A percentile compares a stretch with the other conserved stretches of the same genome.
Conservation (phyloP, 2,329 filamentous ascomycete species). For the Fusarium denticulatum region DNA sequence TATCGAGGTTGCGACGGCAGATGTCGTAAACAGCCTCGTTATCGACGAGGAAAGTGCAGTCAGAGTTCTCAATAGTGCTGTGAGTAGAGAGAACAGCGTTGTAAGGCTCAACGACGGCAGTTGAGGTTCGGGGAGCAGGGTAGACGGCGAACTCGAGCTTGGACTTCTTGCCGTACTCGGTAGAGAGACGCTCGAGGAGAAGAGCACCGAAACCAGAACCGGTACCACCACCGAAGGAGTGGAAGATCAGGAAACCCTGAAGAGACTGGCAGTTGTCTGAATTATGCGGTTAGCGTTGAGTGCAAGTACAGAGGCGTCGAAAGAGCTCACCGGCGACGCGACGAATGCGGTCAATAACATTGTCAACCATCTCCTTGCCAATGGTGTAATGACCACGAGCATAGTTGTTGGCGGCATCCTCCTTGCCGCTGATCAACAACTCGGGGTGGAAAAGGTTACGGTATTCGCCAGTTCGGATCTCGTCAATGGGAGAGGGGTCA, state of each 20-base stretch:
- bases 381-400: constrained; percentile 81
- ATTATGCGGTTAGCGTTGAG: constrained; percentile 20
- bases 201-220: constrained; percentile 78
- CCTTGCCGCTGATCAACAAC: constrained; percentile 77
- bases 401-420: constrained; percentile 82
- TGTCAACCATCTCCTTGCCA: constrained; percentile 79
- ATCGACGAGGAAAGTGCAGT: constrained; percentile 81
- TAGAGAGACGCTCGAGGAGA: constrained; percentile 76
- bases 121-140: constrained; percentile 75
- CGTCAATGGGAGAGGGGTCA: constrained; percentile 77
- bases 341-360: constrained; percentile 74
- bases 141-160: constrained; percentile 81
- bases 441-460: constrained; percentile 78
- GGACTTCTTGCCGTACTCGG: constrained; percentile 80
- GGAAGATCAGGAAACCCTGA: constrained; percentile 79
- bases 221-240: constrained; percentile 78
- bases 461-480: constrained; percentile 75
- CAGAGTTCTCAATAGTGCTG: constrained; percentile 81
- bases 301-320: not conserved
- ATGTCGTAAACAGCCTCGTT: constrained; percentile 82
- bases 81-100: constrained; percentile 78
- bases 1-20: constrained; percentile 76
- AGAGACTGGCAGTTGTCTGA: constrained; percentile 77
- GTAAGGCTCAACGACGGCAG: constrained; percentile 78
- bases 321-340: constrained; percentile 70